Evolutionary conservation across 768 basidiomycete species (phyloP).

Genomic region (Chalciporus pseudorubinellus): DNA sequence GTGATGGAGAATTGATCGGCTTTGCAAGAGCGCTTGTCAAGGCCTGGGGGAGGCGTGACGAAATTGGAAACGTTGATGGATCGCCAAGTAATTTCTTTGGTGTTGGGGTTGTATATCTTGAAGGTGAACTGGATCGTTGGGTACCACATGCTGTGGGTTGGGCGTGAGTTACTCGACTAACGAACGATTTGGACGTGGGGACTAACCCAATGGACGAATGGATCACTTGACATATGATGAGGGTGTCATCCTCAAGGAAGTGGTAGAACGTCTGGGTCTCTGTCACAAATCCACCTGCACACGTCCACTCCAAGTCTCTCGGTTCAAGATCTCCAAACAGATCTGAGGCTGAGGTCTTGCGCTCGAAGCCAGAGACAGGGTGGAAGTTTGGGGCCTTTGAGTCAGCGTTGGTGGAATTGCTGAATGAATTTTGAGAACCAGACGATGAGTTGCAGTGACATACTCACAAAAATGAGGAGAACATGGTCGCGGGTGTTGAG

Average conservation of each 20-base stretch:
- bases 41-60: slow-evolving; percentile 65
- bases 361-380: slow-evolving; percentile 59
- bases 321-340: slow-evolving; percentile 73
- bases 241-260: slow-evolving; percentile 74
- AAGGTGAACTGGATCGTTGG: slow-evolving; percentile 93
- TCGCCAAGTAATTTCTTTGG: slow-evolving; percentile 76
- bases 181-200: slow-evolving; percentile 5
- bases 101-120: slow-evolving; percentile 81
- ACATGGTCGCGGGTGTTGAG: slow-evolving; percentile 51
- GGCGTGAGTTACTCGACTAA: slow-evolving; percentile 8
- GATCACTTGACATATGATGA: slow-evolving; percentile 81
- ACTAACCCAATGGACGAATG: slow-evolving; percentile 87
- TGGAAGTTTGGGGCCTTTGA: slow-evolving; percentile 77
- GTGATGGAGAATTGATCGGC: slow-evolving; percentile 82
- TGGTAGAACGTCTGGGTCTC: slow-evolving; percentile 92
- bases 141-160: slow-evolving; percentile 72
- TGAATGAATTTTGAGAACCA: slow-evolving; percentile 26
- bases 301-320: slow-evolving; percentile 80
- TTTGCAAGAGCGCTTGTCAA: slow-evolving; percentile 85
- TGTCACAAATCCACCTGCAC: slow-evolving; percentile 78
- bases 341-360: slow-evolving; percentile 50
- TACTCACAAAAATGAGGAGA: slow-evolving; percentile 79
- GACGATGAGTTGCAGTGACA: not conserved
- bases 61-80: slow-evolving; percentile 85
- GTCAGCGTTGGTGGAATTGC: slow-evolving; percentile 56